Base-by-base conservation (phyloP, 768 basidiomycete species). In the Pisolithus albus region DNA sequence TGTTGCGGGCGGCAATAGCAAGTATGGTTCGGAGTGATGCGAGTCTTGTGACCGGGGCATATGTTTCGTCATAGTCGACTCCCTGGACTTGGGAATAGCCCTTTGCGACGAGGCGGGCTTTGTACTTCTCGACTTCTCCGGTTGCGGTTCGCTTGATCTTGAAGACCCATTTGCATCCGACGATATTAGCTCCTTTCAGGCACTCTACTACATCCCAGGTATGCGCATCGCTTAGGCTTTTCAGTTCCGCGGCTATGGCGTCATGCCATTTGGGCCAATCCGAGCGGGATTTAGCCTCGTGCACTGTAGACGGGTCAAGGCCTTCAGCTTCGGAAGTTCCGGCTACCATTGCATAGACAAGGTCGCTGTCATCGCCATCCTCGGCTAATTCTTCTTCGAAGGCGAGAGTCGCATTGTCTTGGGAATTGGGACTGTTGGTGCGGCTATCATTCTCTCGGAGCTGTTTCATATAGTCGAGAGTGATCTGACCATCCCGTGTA, bases 81-180 rank as follows among this genome's bases (percentile, higher is more conserved):
- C 30, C 30, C 30, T 30, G 30, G 30, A 30, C 30, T 10, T 30
- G 30, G 30, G 30, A 30, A 10, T 30, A 30, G 30, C 30, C 30
- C 30, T 30, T 30, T 30, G 30, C 30, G 30, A 30, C 10, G 8
- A 30, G 30, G 46, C 18, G 2, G 53, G 44, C 53, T 24, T 56
- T 59, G 23, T 59, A 49, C 6, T 63, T 58, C 1, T 55, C 47
- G 21, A 76, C 59, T 0, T 57, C 47, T 11, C 75, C 73, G 1
- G 56, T 34, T 0, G 61, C 56, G 47, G 76, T 70, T 38, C 59
- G 48, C 59, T 81, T 80, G 19, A 65, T 54, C 30, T 58, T 59
- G 56, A 69, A 79, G 18, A 77, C 72, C 72, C 72, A 78, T n/a
- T 67, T 64, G 13, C 56, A 59, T 2, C 64, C 56, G 3, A 56